Base-by-base conservation (phyloP, 2,329 filamentous ascomycete species). In the Ophiocordyceps camponoti-leonardi region DNA sequence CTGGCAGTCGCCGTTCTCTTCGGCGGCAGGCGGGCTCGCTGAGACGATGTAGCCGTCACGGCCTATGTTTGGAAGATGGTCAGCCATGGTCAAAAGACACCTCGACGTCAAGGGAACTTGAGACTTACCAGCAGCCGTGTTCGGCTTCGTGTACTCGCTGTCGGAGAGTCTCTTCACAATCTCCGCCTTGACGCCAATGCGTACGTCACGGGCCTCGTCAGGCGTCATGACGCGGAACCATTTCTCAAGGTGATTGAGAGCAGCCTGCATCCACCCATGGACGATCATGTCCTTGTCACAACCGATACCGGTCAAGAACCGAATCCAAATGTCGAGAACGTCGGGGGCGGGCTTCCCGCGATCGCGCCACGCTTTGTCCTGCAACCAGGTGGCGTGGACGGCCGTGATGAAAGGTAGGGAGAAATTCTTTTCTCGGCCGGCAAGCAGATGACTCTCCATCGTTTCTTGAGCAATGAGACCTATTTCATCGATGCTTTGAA, bases 341-440 rank as follows among this genome's bases (percentile, higher is more conserved):
- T 20, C 22, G 16, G 11, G 1, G 2, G 35, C 13, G 2, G 42
- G 46, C 37, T 13, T 16, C 3, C 4, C 42, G 1, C 4, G 2
- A 2, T 11, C 30, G 7, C 42, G 44, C 40, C 45, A 41, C 1
- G 43, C 44, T 20, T 52, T 51, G n/a, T 53, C 49, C n/a, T 50
- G 45, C 8, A 61, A 49, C 60, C 60, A 61, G 3, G 48, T 44
- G 10, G 50, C 48, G 37, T 54, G 58, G 28, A 60, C 52, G 6
- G 51, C 53, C 1, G 49, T 51, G n/a, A 53, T 50, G 41, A 45
- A 52, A 10, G 19, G n/a, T 6, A 33, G 2, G 1, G 48, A 31
- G 13, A 59, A 8, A 28, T 28, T 51, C 2, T 37, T 42, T 3
- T 35, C n/a, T 7, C 33, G 37, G 11, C 46, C 51, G 2, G 42